Base-by-base conservation (phyloP, 2,329 filamentous ascomycete species). In the Colletotrichum zoysiae region DNA sequence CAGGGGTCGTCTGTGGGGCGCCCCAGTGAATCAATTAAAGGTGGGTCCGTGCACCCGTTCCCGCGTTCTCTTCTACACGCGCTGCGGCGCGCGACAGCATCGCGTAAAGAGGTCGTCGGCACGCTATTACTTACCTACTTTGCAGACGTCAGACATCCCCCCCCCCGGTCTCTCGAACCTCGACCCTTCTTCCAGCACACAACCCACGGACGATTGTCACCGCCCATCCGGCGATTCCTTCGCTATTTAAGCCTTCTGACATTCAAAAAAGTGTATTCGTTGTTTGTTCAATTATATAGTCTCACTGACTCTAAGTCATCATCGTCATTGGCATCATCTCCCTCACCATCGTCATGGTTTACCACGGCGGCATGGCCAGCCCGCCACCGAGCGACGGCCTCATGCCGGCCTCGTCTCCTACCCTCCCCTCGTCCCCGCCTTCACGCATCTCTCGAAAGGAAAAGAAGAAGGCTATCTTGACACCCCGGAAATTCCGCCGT, bases 401-500 rank as follows among this genome's bases (percentile, higher is more conserved):
- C 42, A n/a, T 73, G 57, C 71, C 73, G 11, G 65, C 64, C 67
- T 75, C 62, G 71, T 77, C 70, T 74, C 64, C 67, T 56, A 67
- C 66, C 71, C 58, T 73, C 68, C 76, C 44, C 69, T 78, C 59
- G 73, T 14, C 80, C 77, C 1, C 78, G 76, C 16, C 69, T 73
- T 56, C 66, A 68, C 46, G 73, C 1, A 65, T 75, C 5, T 61
- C 58, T 23, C 78, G 77, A 73, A 88, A 87, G 75, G 85, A 87
- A 76, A 82, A 81, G 73, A 82, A 85, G 23, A 82, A 85, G 68
- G 84, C 87, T 4, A 87, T 86, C 46, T 84, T 89, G 64, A 89
- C 87, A 4, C 87, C 87, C 67, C 81, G 86, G 74, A 88, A 86
- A 76, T 89, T 89, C 73, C 81, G 77, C 44, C 81, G 82, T 35